phyloP scores from a whole-genome alignment of 148 eudicot genomes.

The Nepenthes mirabilis region DNA sequence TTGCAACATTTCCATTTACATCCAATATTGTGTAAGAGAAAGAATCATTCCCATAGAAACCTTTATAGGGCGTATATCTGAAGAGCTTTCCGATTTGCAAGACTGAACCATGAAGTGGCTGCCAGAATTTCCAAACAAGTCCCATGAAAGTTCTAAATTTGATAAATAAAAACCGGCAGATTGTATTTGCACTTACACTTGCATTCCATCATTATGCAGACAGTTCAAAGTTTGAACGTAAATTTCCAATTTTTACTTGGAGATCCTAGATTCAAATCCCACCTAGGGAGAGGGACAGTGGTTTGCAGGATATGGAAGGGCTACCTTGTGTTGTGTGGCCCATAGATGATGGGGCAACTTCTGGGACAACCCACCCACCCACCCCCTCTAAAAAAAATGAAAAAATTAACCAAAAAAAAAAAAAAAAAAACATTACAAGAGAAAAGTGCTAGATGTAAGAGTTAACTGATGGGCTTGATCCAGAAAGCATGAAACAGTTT shows the following conservation, averaged over 20 bases:
- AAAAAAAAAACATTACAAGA: not conserved
- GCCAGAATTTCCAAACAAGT: slow-evolving; percentile 15
- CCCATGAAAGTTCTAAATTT: not conserved
- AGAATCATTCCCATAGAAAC: slow-evolving; percentile 70
- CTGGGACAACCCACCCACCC: too few species aligned
- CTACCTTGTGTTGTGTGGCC: too few species aligned
- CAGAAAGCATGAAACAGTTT: not conserved
- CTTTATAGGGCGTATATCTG: slow-evolving; percentile 82
- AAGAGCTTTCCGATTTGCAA: slow-evolving; percentile 46
- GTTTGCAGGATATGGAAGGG: too few species aligned
- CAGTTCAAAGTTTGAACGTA: too few species aligned
- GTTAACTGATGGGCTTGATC: slow-evolving; percentile 2
- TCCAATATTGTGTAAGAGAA: slow-evolving; percentile 56
- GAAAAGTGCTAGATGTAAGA: not conserved
- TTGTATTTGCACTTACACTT: not conserved
- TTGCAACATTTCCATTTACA: slow-evolving; percentile 46
- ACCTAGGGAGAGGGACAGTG: too few species aligned
- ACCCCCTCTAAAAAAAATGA: too few species aligned
- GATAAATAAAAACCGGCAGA: not conserved
- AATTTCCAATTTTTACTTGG: too few species aligned
- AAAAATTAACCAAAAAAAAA: too few species aligned
- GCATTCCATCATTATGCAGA: too few species aligned
- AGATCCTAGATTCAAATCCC: too few species aligned
- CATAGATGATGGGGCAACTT: too few species aligned
- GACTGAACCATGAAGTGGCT: slow-evolving; percentile 80